These are phyloP conservation scores for Talaromyces sp. DNA, from an alignment of 2,329 filamentous ascomycete genomes.

Conservation along the genomic window DNA sequence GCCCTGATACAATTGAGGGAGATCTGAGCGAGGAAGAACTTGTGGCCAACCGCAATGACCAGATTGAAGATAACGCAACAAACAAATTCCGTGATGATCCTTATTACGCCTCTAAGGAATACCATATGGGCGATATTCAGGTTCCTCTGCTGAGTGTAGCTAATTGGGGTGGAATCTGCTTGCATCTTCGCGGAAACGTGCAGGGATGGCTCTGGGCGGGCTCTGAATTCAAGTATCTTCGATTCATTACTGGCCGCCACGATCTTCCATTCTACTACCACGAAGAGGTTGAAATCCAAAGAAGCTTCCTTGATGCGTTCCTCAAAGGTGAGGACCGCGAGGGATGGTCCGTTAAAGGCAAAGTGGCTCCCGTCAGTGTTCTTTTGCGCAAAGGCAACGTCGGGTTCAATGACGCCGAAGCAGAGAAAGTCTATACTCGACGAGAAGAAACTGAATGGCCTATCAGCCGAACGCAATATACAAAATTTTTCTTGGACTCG, in stretches of 20 bases:
- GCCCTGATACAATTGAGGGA: conserved; percentile 46
- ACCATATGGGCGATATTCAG: conserved; percentile 63
- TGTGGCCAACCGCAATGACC: conserved; percentile 40
- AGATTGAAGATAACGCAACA: conserved; percentile 47
- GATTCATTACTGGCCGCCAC: conserved; percentile 68
- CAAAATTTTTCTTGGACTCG: conserved; percentile 58
- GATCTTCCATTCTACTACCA: conserved; percentile 71
- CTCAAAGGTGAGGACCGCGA: conserved; percentile 62
- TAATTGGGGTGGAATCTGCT: conserved; percentile 69
- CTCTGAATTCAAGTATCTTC: conserved; percentile 66
- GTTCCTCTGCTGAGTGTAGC: conserved; percentile 66
- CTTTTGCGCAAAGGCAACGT: conserved; percentile 65
- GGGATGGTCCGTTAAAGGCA: conserved; percentile 49
- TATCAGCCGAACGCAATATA: conserved; percentile 64
- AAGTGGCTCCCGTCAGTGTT: conserved; percentile 60
- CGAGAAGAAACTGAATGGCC: conserved; percentile 66
- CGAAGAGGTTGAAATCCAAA: conserved; percentile 67
- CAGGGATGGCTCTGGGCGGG: conserved; percentile 64
- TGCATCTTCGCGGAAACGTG: conserved; percentile 69
- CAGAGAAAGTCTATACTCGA: conserved; percentile 56
- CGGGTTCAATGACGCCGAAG: conserved; percentile 63
- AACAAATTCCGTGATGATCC: conserved; percentile 61
- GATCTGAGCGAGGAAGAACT: conserved; percentile 39
- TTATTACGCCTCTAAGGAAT: conserved; percentile 67
- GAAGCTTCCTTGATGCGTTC: conserved; percentile 68